These are phyloP conservation scores for Stropharia rugosoannulata DNA, from an alignment of 768 basidiomycete species.

Conservation along the genomic window DNA sequence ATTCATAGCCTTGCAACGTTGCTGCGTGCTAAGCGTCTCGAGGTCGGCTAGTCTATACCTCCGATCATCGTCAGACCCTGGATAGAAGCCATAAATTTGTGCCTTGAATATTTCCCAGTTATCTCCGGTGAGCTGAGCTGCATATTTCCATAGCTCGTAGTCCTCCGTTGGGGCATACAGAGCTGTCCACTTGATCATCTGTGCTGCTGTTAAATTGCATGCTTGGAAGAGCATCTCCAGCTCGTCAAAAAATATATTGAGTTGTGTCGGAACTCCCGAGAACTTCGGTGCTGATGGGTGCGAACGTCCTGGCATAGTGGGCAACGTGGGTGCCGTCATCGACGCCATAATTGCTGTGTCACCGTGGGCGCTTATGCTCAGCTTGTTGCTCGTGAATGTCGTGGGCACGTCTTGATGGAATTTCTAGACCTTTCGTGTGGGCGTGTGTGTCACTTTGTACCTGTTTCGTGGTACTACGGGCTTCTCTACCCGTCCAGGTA, in stretches of 20 bases:
- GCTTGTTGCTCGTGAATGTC: no score
- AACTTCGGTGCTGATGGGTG: neutral
- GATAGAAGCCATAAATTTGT: neutral
- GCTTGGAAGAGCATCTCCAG: neutral
- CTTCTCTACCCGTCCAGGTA: no score
- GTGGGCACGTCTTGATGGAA: no score
- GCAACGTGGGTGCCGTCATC: no score
- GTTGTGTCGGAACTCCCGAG: neutral
- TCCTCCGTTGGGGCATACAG: neutral
- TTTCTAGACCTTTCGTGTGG: no score
- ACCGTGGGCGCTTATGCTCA: no score
- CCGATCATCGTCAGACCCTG: neutral
- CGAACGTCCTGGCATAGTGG: neutral
- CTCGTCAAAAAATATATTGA: neutral
- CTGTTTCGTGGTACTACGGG: no score
- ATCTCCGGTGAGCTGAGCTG: neutral
- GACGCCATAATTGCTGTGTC: no score
- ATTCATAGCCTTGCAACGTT: neutral
- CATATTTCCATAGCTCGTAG: neutral
- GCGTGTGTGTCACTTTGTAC: no score
- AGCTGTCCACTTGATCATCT: neutral
- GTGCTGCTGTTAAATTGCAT: neutral
- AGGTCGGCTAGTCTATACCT: neutral
- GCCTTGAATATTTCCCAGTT: neutral
- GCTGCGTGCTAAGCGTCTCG: neutral